Conservation (phyloP, 2,329 filamentous ascomycete genomes). For the Ceratocystis smalleyi region DNA sequence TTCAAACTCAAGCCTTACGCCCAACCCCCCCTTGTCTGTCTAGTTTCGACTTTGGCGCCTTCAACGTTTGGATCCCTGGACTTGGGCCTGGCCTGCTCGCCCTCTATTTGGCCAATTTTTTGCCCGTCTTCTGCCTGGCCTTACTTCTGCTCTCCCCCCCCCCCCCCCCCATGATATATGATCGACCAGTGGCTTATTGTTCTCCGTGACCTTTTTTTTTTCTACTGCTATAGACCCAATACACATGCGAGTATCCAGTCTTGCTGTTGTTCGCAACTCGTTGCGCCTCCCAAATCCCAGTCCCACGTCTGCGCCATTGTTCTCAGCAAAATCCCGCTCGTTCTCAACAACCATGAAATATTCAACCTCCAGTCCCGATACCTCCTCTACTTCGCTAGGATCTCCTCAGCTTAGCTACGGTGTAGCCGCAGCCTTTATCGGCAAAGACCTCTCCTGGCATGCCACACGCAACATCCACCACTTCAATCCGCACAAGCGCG, state of each 20-base stretch:
- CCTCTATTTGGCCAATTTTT: conserved; percentile 4
- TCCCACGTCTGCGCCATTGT: neutral
- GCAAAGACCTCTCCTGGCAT: conserved; percentile 53
- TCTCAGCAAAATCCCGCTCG: conserved; percentile 3
- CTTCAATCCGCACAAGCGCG: conserved; percentile 51
- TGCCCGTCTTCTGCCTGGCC: conserved; percentile 1
- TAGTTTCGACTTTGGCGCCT: neutral
- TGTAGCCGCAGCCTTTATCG: conserved; percentile 59
- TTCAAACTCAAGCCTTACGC: neutral
- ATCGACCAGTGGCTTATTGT: conserved; percentile 17
- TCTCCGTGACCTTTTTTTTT: conserved; percentile 14
- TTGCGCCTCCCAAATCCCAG: conserved; percentile 15
- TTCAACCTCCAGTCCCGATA: conserved; percentile 5
- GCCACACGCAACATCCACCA: conserved; percentile 55
- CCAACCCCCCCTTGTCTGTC: neutral
- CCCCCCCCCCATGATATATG: conserved; percentile 12
- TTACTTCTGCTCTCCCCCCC: neutral
- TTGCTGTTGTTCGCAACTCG: conserved; percentile 17
- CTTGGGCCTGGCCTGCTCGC: neutral
- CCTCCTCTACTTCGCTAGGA: neutral
- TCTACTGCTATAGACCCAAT: conserved; percentile 14
- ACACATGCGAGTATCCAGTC: conserved; percentile 17
- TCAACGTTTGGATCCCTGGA: neutral
- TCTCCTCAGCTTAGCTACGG: conserved; percentile 43
- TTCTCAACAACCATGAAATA: conserved; percentile 15